These are phyloP conservation scores for Ichthyophthirius multifiliis DNA, from an alignment of 169 alveolate species.

Conservation along the genomic window DNA sequence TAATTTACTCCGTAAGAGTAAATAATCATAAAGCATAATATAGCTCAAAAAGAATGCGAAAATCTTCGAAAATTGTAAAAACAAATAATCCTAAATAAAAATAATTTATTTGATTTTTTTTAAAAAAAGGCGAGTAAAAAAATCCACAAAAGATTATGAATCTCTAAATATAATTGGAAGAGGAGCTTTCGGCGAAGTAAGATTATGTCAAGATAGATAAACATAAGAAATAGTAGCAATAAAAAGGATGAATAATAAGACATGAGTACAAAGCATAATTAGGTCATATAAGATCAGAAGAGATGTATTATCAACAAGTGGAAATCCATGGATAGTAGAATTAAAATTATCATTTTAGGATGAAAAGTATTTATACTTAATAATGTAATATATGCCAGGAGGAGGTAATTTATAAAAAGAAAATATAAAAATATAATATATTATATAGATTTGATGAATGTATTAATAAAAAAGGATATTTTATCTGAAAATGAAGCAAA, in stretches of 20 bases:
- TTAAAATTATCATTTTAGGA: conserved; percentile 73
- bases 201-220: conserved; percentile 61
- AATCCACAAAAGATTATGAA: conserved; percentile 68
- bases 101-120: not conserved
- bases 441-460: conserved; percentile 73
- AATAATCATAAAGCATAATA: conserved; percentile 57
- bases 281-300: conserved; percentile 77
- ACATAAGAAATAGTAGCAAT: conserved; percentile 78
- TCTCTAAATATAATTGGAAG: conserved; percentile 75
- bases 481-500: conserved; percentile 77
- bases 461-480: conserved; percentile 78
- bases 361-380: conserved; percentile 71
- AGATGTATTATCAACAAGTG: conserved; percentile 63
- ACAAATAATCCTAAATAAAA: not conserved
- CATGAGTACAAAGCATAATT: conserved; percentile 77
- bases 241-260: conserved; percentile 81
- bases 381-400: conserved; percentile 82
- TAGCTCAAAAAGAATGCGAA: conserved; percentile 65
- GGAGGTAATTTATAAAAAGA: conserved; percentile 36
- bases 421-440: not conserved
- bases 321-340: conserved; percentile 79
- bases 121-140: conserved; percentile 53
- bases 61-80: conserved; percentile 39
- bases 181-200: conserved; percentile 87
- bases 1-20: conserved; percentile 53